Conservation (phyloP, 306 rosid genomes). For the Canavalia gladiata region DNA sequence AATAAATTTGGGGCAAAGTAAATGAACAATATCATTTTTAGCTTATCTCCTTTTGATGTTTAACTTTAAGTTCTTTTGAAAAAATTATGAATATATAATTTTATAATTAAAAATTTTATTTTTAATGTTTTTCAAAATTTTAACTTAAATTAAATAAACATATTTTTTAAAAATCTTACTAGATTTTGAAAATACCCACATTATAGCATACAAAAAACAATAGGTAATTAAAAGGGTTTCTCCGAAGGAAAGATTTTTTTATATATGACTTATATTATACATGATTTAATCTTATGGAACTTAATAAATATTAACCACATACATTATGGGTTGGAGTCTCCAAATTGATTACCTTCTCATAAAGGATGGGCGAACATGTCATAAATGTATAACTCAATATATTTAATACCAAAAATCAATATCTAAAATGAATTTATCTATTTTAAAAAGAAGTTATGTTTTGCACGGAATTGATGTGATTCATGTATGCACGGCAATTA, state of each 20-base stretch:
- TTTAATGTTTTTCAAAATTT: too few species aligned
- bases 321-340: constrained; percentile 2
- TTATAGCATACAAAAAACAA: too few species aligned
- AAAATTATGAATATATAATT: background rate
- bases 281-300: background rate
- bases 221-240: too few species aligned
- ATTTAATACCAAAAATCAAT: background rate
- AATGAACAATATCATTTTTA: background rate
- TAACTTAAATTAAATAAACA: too few species aligned
- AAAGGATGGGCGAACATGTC: background rate
- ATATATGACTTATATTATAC: too few species aligned
- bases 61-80: background rate
- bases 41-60: background rate
- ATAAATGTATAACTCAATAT: background rate
- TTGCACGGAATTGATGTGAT: background rate
- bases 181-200: too few species aligned
- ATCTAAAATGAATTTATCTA: background rate
- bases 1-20: background rate
- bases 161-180: too few species aligned
- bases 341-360: constrained; percentile 1
- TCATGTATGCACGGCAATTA: too few species aligned
- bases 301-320: background rate
- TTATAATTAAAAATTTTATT: too few species aligned
- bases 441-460: too few species aligned
- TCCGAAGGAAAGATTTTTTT: background rate